Evolutionary conservation across 495 filamentous ascomycete genomes (phyloP).

Genomic region (Penicillium soppii): DNA sequence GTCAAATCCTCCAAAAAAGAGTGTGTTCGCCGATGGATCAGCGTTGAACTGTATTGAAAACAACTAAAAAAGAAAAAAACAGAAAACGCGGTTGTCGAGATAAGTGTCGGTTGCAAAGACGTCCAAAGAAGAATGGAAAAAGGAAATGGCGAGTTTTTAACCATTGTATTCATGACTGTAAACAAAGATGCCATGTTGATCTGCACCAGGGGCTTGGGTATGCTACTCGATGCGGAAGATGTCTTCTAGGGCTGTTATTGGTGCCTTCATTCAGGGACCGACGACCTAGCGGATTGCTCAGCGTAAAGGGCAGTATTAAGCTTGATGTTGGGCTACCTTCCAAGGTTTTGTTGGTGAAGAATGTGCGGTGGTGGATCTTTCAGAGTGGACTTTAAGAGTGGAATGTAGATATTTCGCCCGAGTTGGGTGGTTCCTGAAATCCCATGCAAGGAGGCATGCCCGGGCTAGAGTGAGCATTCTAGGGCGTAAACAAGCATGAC

Average conservation of each 20-base stretch:
- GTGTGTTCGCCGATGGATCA: conserved; percentile 9
- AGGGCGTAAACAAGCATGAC: conserved; percentile 5
- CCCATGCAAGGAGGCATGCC: conserved; percentile 22
- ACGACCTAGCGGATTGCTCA: conserved; percentile 1
- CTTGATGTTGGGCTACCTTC: background rate
- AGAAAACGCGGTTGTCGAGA: conserved; percentile 18
- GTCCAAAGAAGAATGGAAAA: background rate
- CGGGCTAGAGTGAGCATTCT: conserved; percentile 3
- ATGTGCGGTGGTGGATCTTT: conserved; percentile 19
- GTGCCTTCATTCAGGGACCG: conserved; percentile 13
- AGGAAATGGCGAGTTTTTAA: conserved; percentile 12
- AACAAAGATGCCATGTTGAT: conserved; percentile 11
- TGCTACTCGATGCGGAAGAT: conserved; percentile 8
- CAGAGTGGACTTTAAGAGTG: conserved; percentile 1
- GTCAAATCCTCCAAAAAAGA: conserved; percentile 18
- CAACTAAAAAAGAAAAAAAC: conserved; percentile 1
- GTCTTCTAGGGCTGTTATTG: conserved; percentile 4
- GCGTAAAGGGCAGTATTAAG: too few species aligned
- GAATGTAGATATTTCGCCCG: conserved; percentile 18
- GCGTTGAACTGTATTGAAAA: background rate
- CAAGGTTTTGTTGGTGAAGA: conserved; percentile 7
- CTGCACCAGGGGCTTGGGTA: conserved; percentile 19
- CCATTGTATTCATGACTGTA: background rate
- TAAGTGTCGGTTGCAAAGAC: conserved; percentile 11
- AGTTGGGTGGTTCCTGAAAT: background rate